Conservation (phyloP, 495 filamentous ascomycete genomes). For the Thozetella sp. region DNA sequence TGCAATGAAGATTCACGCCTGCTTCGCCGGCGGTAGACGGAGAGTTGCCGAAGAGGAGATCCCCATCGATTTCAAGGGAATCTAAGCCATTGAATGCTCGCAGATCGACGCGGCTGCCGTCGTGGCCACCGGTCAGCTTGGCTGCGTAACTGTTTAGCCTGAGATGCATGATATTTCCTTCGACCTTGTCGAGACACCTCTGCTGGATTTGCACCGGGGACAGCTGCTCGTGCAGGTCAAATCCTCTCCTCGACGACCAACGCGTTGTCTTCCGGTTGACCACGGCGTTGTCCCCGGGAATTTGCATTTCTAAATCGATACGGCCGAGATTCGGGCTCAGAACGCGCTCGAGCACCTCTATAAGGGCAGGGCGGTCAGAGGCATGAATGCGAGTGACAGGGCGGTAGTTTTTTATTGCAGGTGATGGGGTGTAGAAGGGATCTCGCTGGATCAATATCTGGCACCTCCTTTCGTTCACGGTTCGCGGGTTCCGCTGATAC, state of each 20-base stretch:
- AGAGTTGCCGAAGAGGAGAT: neutral
- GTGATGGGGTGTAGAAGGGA: neutral
- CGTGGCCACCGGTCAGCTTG: neutral
- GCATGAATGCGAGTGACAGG: neutral
- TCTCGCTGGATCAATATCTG: neutral
- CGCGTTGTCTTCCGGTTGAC: neutral
- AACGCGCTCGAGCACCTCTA: neutral
- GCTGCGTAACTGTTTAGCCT: neutral
- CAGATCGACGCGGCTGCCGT: neutral
- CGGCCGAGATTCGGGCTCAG: neutral
- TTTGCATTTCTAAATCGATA: neutral
- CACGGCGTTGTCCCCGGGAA: neutral
- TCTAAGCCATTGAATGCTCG: neutral
- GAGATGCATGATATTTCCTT: neutral
- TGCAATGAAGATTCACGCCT: neutral
- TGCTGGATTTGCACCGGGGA: neutral
- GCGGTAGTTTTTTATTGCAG: neutral
- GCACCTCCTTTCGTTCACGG: neutral
- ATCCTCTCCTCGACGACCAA: neutral
- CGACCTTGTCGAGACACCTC: neutral
- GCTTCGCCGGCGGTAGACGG: neutral
- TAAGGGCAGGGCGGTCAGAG: neutral
- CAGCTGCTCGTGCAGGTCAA: neutral
- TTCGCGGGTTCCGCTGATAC: neutral
- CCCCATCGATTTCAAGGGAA: neutral